Conservation (phyloP, 148 eudicot genomes). For the Pharnaceum exiguum region DNA sequence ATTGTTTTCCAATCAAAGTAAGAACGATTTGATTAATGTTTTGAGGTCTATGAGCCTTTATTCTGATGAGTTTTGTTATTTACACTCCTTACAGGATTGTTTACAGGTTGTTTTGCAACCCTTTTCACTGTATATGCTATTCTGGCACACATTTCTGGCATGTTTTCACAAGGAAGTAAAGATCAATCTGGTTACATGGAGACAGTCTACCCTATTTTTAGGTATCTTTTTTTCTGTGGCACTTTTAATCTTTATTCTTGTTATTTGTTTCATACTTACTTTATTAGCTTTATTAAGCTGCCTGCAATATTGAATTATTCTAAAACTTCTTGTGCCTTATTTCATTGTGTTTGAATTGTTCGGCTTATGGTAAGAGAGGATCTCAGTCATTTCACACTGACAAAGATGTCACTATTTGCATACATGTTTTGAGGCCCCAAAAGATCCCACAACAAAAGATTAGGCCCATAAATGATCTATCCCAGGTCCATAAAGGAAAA, state of each 20-base stretch:
- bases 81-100: constrained; percentile 52
- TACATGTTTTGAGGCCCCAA: background rate
- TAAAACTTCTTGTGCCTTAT: background rate
- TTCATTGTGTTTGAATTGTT: background rate
- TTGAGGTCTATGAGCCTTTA: background rate
- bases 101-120: constrained; percentile 85
- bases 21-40: no score
- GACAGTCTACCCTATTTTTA: constrained; percentile 84
- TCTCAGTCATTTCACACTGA: background rate
- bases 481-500: background rate
- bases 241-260: background rate
- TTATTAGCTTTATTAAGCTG: background rate
- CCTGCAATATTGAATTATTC: background rate
- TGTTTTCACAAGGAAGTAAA: constrained; percentile 47
- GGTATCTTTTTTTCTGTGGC: constrained; percentile 31
- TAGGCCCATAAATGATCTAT: background rate
- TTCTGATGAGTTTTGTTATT: background rate
- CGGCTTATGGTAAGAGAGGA: background rate
- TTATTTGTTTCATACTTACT: no score
- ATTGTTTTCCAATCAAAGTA: no score
- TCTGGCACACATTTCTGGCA: constrained; percentile 72
- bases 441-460: background rate
- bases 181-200: constrained; percentile 62
- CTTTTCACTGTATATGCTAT: constrained; percentile 66
- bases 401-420: background rate